Conservation (phyloP, 108 stramenopile genomes). For the Nitzschia sp. region DNA sequence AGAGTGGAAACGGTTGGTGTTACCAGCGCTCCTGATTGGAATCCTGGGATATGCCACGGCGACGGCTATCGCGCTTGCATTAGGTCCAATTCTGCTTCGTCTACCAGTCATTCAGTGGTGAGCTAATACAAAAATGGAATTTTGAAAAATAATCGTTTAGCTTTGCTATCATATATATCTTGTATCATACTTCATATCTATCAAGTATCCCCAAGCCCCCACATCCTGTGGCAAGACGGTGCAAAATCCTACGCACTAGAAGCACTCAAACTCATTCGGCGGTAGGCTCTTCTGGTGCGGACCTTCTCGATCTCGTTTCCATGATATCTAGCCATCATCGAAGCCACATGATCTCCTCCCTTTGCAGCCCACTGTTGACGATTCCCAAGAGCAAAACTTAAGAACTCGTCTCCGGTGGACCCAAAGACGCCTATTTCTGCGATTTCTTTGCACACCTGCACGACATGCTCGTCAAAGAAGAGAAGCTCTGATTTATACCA, state of each 20-base stretch:
- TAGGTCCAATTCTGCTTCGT: conserved; percentile 62
- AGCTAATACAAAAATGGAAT: neutral
- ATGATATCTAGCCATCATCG: conserved; percentile 19
- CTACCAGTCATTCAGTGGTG: conserved; percentile 26
- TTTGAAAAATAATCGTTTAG: neutral
- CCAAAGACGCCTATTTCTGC: conserved; percentile 37
- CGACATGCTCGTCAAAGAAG: conserved; percentile 45
- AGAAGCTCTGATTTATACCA: conserved; percentile 45
- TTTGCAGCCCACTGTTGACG: conserved; percentile 29
- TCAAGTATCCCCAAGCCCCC: too few relatives aligned
- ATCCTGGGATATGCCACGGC: conserved; percentile 93
- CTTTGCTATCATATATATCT: neutral
- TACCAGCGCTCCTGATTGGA: conserved; percentile 80
- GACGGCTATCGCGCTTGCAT: conserved; percentile 79
- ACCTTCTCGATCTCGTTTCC: conserved; percentile 19
- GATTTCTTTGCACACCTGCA: conserved; percentile 39
- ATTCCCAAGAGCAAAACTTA: conserved; percentile 22
- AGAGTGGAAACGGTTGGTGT: conserved; percentile 81
- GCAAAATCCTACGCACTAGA: neutral
- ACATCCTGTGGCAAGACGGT: too few relatives aligned
- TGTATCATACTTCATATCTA: neutral
- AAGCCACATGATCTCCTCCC: conserved; percentile 11
- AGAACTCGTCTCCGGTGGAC: conserved; percentile 24
- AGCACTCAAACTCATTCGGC: conserved; percentile 23
- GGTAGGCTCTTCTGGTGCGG: neutral